A percentile compares a stretch with the other conserved stretches of the same genome.
Evolutionary conservation across 148 eudicot genomes (phyloP).

Genomic region (Euryodendron excelsum): DNA sequence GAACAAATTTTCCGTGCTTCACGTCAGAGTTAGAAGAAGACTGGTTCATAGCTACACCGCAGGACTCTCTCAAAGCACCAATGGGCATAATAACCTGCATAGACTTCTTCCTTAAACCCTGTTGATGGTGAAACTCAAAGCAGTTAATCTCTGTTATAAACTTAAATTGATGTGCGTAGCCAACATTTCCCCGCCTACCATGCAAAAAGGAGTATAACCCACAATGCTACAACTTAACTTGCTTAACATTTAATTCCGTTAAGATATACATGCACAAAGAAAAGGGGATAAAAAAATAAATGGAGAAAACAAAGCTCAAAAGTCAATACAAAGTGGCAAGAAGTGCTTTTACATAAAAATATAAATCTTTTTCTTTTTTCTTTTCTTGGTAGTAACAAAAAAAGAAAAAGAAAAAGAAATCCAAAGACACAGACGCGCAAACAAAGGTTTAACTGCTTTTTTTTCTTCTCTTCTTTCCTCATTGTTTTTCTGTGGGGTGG

Average conservation of each 20-base stretch:
- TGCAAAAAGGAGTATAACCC: not conserved
- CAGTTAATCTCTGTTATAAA: not conserved
- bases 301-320: not conserved
- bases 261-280: not conserved
- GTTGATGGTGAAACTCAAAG: conserved; percentile 22
- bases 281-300: not conserved
- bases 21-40: conserved; percentile 28
- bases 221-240: not conserved
- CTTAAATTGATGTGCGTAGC: not conserved
- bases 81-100: conserved; percentile 18
- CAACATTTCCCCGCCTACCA: not conserved
- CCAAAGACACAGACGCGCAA: not conserved
- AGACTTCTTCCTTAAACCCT: conserved; percentile 42
- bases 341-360: too few relatives aligned
- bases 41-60: conserved; percentile 21
- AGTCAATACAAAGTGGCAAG: too few relatives aligned
- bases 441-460: not conserved
- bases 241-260: not conserved
- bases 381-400: too few relatives aligned
- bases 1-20: conserved; percentile 44
- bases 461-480: not conserved
- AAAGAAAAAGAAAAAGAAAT: not conserved
- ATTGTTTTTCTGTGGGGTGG: too few relatives aligned
- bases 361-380: too few relatives aligned
- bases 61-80: conserved; percentile 35